Evolutionary conservation across 306 rosid species (phyloP), one percentile per base, ranked within the genome.

Genomic region (Elaeagnus macrophylla): DNA sequence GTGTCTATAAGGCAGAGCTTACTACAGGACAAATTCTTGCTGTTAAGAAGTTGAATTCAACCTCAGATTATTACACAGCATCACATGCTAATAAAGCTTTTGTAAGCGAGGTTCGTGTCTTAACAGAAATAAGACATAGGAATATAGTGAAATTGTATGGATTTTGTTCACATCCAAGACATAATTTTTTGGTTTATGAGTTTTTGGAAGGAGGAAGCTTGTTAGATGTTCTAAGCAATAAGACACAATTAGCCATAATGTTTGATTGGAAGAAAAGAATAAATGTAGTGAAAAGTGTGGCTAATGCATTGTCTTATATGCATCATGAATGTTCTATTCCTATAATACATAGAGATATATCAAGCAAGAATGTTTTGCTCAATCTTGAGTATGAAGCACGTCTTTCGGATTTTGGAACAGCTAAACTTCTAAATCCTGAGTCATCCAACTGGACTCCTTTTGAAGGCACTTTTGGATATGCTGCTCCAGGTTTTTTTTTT

Each of bases 381-480:
- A 40, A 49, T 57, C 14, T 13, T 15, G 53, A 66, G 5, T 41
- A 48, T 20, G 40, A 12, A 11, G 64, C 64, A 2, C 56, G 39
- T 50, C 58, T 66, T 36, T 41, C 71, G 0, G 71, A 57, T 10
- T 50, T 57, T 15, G 64, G 64, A 18, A 66, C 32, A 0, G 71
- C 64, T 39, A 66, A 32, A 11, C 17, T 57, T 53, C 13, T 59
- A 10, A n/a, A 58, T 5, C 54, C 45, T 1, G 56, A 60, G 12
- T 59, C 67, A 14, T 2, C 57, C 3, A 54, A 68, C 16, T 48
- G 62, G 57, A 54, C 62, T 10, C n/a, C 50, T 9, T 19, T 60
- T 52, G 72, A 60, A 11, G 72, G 61, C 49, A 67, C 72, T 10
- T 53, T 18, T 3, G 62, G 73, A 8, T 60, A 60, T 48, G 25